Base-by-base conservation (phyloP, 768 basidiomycete genomes). In the Hydnum rufescens region DNA sequence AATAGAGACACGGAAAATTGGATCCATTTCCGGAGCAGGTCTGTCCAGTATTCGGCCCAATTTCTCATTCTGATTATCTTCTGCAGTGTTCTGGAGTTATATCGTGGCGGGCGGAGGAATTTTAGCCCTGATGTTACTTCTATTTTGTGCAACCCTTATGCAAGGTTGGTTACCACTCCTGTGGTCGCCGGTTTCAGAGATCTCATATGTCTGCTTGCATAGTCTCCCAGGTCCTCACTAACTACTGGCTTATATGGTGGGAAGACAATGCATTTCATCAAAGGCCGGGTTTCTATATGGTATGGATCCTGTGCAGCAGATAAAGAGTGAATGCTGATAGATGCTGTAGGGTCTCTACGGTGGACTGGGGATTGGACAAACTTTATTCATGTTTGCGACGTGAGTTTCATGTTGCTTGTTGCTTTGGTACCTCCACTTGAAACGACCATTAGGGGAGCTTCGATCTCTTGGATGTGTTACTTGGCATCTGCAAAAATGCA, bases 191-290 rank as follows among this genome's bases (percentile, higher is more conserved):
- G 5, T 3, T 13, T 25, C 31, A 23, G 30, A 19, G 29, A n/a
- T 30, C 55, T 32, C 31, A 28, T 28, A 29, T 19, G 23, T 53
- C 53, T 57, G 8, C 26, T 13, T 4, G 22, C 48, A 55, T 64
- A 59, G 58, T 53, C 29, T 52, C 59, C 52, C 71, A 74, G 59
- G 71, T 80, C 50, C 61, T 78, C 58, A 79, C 75, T 57, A 72
- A 74, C 51, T 80, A 82, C 55, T 77, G 76, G 46, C 65, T 84
- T 16, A 75, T 81, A 18, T 82, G 76, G 74, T 80, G 81, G 81
- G 73, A 82, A 60, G 68, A 66, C 42, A 70, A 78, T 59, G 66
- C 65, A 32, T 77, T 71, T 60, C 44, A 71, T 46, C 65, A 65
- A 5, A 61, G 72, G 1, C 73, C 74, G 56, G 72, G 71, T 1